phyloP scores from a whole-genome alignment of 345 rosid species.

The Linum lewisii region DNA sequence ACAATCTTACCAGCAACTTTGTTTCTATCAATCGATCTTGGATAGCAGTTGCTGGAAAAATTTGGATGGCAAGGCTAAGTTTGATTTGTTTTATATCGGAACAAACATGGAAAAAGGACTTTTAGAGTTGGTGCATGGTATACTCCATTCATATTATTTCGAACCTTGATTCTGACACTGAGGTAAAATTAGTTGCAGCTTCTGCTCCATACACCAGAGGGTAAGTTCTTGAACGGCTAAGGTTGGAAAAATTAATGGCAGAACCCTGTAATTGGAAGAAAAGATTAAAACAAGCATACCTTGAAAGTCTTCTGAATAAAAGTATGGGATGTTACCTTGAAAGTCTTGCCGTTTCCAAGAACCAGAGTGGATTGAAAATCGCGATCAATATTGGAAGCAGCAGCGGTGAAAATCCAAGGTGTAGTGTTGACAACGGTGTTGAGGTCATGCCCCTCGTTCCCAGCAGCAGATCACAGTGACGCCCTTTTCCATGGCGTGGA shows the following conservation, averaged over 20 bases:
- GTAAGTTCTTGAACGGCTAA: conserved; percentile 32
- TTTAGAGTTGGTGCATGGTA: no score
- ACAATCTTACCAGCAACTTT: conserved; percentile 57
- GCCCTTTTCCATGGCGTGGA: conserved; percentile 53
- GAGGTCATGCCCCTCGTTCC: conserved; percentile 59
- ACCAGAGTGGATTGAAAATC: conserved; percentile 42
- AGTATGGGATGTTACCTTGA: conserved; percentile 19
- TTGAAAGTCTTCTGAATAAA: no score
- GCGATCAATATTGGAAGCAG: conserved; percentile 53
- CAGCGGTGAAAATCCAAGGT: conserved; percentile 63
- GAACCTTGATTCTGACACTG: conserved; percentile 53
- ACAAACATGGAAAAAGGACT: neutral
- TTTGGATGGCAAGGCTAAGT: neutral
- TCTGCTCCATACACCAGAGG: conserved; percentile 52
- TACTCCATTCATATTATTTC: neutral
- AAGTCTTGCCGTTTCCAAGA: conserved; percentile 37
- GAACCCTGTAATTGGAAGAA: conserved; percentile 36
- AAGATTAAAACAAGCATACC: no score
- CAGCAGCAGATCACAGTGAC: conserved; percentile 46
- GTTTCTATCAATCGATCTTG: conserved; percentile 50
- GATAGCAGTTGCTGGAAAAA: conserved; percentile 46
- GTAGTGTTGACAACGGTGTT: conserved; percentile 47
- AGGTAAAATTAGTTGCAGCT: conserved; percentile 41
- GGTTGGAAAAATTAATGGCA: conserved; percentile 54
- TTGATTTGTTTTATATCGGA: neutral